Percentiles rank a stretch among this genome's conserved stretches.
These are phyloP conservation scores for Austroboletus olivaceoglutinosus DNA, from an alignment of 1,284 basidiomycete species.

Conservation along the genomic window DNA sequence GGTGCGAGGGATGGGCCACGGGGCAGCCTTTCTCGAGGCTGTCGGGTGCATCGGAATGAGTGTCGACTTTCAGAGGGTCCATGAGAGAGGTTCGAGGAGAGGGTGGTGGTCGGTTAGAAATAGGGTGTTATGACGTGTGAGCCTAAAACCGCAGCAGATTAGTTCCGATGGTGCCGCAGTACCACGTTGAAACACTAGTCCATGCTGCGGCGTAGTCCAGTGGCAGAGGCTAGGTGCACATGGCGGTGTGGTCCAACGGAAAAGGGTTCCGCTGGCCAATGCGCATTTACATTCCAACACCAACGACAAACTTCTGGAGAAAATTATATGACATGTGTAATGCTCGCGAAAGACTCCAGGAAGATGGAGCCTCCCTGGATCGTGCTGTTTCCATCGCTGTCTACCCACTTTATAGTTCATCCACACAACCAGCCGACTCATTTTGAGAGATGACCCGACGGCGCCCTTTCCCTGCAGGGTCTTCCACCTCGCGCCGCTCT, in stretches of 20 bases:
- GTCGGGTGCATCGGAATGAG: conserved; percentile 6
- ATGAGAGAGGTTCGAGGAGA: conserved; percentile 6
- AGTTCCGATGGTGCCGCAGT: neutral
- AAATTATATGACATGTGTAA: too few relatives aligned
- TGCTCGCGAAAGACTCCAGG: too few relatives aligned
- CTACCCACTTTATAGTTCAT: too few relatives aligned
- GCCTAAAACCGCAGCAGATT: neutral
- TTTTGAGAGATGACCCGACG: neutral
- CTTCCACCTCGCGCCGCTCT: neutral
- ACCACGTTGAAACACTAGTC: neutral
- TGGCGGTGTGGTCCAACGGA: too few relatives aligned
- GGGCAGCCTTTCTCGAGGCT: conserved; percentile 22
- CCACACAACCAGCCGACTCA: too few relatives aligned
- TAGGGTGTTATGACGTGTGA: neutral
- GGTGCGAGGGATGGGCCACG: neutral
- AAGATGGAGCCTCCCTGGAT: too few relatives aligned
- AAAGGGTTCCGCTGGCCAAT: too few relatives aligned
- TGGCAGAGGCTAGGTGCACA: neutral
- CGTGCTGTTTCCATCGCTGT: too few relatives aligned
- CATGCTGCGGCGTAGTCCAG: neutral
- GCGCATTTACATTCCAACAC: too few relatives aligned
- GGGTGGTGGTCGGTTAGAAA: neutral
- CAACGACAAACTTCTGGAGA: too few relatives aligned
- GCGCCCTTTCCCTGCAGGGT: too few relatives aligned
- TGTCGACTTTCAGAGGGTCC: conserved; percentile 14